Evolutionary conservation across 2,329 filamentous ascomycete genomes (phyloP).

Genomic region (Cucurbitaria berberidis): DNA sequence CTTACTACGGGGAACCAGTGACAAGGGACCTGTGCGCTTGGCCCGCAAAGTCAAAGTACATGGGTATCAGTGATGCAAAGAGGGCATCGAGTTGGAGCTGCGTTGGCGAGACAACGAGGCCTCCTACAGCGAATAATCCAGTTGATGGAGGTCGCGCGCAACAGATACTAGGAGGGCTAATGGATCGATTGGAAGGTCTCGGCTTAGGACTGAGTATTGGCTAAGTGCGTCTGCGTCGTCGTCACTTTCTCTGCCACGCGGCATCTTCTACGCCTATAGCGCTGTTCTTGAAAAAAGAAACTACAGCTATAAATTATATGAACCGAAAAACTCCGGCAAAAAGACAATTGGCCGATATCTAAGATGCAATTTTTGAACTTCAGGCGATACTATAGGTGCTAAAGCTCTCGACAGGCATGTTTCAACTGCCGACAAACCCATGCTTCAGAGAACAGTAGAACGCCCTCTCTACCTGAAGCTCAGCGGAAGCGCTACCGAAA

Average conservation of each 20-base stretch:
- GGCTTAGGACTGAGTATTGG: constrained; percentile 26
- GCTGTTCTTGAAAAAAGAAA: not conserved
- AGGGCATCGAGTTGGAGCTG: constrained; percentile 33
- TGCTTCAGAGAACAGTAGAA: constrained; percentile 7
- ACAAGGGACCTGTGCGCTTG: constrained; percentile 29
- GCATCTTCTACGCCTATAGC: not conserved
- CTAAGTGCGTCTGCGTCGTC: constrained; percentile 5
- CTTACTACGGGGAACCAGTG: constrained; percentile 22
- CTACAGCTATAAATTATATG: not conserved
- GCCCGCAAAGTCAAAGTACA: constrained; percentile 25
- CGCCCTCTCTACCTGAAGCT: not conserved
- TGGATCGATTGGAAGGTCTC: constrained; percentile 25
- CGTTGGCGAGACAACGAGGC: constrained; percentile 25
- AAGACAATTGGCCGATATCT: not conserved
- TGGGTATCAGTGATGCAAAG: constrained; percentile 25
- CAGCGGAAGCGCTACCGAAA: not conserved
- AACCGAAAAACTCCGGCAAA: not conserved
- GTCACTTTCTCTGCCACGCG: not conserved
- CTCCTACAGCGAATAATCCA: constrained; percentile 4
- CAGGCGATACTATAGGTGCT: not conserved
- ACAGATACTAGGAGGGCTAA: constrained; percentile 23
- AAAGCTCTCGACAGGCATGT: not conserved
- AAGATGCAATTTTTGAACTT: not conserved
- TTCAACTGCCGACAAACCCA: constrained; percentile 7
- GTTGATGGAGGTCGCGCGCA: constrained; percentile 14